Conservation (phyloP, 495 filamentous ascomycete genomes). For the Daldinia concentrica region DNA sequence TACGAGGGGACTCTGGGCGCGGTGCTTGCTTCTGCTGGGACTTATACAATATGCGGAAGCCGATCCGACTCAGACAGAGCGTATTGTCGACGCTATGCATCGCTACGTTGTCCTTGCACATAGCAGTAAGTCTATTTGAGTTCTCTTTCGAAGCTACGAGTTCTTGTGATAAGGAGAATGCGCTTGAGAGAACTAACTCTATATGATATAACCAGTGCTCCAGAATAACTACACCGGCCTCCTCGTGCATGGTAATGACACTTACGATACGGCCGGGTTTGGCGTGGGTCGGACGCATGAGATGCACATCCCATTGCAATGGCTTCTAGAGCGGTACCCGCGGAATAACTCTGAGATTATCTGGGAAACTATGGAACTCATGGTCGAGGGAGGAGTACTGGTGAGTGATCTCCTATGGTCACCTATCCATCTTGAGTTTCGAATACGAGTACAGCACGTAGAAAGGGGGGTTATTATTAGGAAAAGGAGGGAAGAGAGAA, state of each 20-base stretch:
- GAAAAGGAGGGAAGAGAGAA: not conserved
- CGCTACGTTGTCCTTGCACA: conserved; percentile 53
- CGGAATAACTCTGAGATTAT: conserved; percentile 39
- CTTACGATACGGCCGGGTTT: conserved; percentile 29
- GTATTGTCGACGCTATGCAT: conserved; percentile 50
- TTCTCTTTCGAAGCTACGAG: no score
- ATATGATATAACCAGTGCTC: conserved; percentile 32
- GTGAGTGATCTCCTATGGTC: conserved; percentile 2
- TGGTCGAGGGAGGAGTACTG: conserved; percentile 25
- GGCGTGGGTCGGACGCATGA: conserved; percentile 42
- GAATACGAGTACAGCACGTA: no score
- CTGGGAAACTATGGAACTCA: conserved; percentile 48
- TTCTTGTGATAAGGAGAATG: no score
- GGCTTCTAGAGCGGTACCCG: conserved; percentile 62
- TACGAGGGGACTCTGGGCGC: conserved; percentile 64
- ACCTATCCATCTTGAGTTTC: no score
- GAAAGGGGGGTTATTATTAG: no score
- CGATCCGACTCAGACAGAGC: conserved; percentile 48
- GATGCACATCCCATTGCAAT: conserved; percentile 52
- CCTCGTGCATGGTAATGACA: conserved; percentile 31
- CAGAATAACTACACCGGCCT: conserved; percentile 40
- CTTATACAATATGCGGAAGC: conserved; percentile 59
- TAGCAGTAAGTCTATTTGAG: conserved; percentile 50
- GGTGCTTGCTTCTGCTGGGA: conserved; percentile 56
- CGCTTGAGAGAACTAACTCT: not conserved